phyloP scores from a whole-genome alignment of 345 rosid genomes.

The Populus ilicifolia region DNA sequence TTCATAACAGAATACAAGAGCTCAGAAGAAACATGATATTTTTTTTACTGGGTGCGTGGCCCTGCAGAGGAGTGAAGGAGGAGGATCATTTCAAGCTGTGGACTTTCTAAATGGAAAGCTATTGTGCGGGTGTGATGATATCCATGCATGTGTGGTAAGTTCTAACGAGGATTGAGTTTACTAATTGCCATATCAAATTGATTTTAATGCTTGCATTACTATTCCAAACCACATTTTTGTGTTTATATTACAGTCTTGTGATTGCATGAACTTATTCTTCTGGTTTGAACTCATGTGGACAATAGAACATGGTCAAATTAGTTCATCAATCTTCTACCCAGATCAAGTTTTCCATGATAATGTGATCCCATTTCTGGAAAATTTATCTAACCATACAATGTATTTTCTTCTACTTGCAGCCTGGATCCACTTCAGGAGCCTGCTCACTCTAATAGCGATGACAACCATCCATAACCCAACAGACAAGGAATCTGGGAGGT shows the following conservation, averaged over 20 bases:
- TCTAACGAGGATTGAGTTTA: neutral
- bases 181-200: neutral
- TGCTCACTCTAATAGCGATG: too few relatives aligned
- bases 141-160: constrained; percentile 34
- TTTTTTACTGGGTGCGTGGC: neutral
- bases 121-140: constrained; percentile 46
- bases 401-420: neutral
- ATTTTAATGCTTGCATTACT: neutral
- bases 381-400: too few relatives aligned
- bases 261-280: neutral
- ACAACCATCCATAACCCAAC: too few relatives aligned
- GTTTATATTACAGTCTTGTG: neutral
- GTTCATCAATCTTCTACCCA: neutral
- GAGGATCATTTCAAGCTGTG: constrained; percentile 57
- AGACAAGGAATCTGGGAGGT: too few relatives aligned
- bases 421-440: too few relatives aligned
- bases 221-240: too few relatives aligned
- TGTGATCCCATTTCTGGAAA: neutral
- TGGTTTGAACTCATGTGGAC: neutral
- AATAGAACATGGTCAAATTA: neutral
- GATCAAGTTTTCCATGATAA: neutral
- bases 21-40: neutral
- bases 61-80: constrained; percentile 50
- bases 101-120: constrained; percentile 55
- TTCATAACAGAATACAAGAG: neutral